Base-by-base conservation (phyloP, 805 yeast genomes). In the Nakazawaea sp. region DNA sequence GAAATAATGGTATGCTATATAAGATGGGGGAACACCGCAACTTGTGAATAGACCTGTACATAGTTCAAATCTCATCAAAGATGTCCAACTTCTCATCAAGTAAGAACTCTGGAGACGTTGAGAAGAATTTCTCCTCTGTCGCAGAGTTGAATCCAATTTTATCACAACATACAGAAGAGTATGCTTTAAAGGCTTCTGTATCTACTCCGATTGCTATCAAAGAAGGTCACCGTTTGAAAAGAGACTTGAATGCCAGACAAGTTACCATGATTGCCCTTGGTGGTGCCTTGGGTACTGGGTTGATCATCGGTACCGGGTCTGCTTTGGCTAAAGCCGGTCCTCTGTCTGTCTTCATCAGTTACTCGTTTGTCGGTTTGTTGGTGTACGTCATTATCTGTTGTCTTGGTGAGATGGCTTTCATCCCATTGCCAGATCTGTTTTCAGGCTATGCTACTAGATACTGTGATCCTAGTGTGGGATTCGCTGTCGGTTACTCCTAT, bases 211-310 rank as follows among this genome's bases (percentile, higher is more conserved):
- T 60, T 5, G 66, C 66, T 20, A 39, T 46, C 11, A 53, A 51
- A 9, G 70, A 64, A 23, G 74, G 74, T 5, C 70, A 64, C 40
- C 52, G 61, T 41, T 61, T 70, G 46, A 67, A 65, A 41, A 64
- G 65, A 45, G 68, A 61, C 5, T 53, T 71, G 30, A 62, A 68
- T 38, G 59, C 75, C 9, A 55, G 79, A 46, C 78, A 72, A 42
- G 68, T 71, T 46, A 62, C 74, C 36, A 72, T 73, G 78, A 70
- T 73, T 58, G 76, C 92, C 45, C 75, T 85, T 45, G 92, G 92
- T 47, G 90, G 92, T 47, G 84, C 90, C 6, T 59, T 84, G 36
- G 92, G 92, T 38, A 82, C 92, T 1, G 94, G 89, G 52, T 65
- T 84, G 40, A 64, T 84, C 45, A 79, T 84, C 47, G 87, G 89